These are phyloP conservation scores for Anthracocystis setariae DNA, from an alignment of 1,284 basidiomycete genomes.

Conservation along the genomic window DNA sequence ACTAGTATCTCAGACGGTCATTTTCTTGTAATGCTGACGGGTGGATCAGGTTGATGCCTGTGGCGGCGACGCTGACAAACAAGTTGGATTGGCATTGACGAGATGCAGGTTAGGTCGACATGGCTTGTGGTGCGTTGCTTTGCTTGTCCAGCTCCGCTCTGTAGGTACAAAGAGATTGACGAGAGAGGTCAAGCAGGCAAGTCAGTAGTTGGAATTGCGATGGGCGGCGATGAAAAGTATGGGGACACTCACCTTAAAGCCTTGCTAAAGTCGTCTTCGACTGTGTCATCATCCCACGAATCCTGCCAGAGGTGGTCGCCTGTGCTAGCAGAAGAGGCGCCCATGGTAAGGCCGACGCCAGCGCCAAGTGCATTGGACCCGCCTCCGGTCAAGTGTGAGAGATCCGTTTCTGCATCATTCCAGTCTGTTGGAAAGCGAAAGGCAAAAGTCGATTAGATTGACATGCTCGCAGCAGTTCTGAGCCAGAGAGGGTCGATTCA, in stretches of 20 bases:
- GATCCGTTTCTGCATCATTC: slow-evolving; percentile 82
- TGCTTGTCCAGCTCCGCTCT: slow-evolving; percentile 59
- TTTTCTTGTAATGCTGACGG: slow-evolving; percentile 26
- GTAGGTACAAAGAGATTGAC: not conserved
- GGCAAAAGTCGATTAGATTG: too few relatives aligned
- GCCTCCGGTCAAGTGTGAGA: slow-evolving; percentile 74
- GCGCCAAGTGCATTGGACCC: slow-evolving; percentile 34
- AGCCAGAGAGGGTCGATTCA: too few relatives aligned
- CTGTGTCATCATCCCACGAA: slow-evolving; percentile 99
- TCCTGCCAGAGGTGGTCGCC: slow-evolving; percentile 90
- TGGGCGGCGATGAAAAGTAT: not conserved
- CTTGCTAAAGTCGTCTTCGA: slow-evolving; percentile 95
- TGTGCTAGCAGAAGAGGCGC: slow-evolving; percentile 38
- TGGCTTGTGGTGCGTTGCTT: slow-evolving; percentile 45
- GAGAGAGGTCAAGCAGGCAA: not conserved
- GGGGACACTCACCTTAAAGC: slow-evolving; percentile 80
- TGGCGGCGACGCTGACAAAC: not conserved
- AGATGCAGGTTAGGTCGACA: slow-evolving; percentile 40
- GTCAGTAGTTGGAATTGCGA: not conserved
- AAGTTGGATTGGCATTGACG: slow-evolving; percentile 3
- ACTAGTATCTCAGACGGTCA: slow-evolving; percentile 20
- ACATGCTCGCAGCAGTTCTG: not conserved
- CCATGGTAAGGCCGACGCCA: slow-evolving; percentile 49
- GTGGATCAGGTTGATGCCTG: not conserved
- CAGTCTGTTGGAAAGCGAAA: slow-evolving; percentile 73